These are phyloP conservation scores for Pythium chondricola DNA, from an alignment of 352 stramenopile species.

Conservation along the genomic window DNA sequence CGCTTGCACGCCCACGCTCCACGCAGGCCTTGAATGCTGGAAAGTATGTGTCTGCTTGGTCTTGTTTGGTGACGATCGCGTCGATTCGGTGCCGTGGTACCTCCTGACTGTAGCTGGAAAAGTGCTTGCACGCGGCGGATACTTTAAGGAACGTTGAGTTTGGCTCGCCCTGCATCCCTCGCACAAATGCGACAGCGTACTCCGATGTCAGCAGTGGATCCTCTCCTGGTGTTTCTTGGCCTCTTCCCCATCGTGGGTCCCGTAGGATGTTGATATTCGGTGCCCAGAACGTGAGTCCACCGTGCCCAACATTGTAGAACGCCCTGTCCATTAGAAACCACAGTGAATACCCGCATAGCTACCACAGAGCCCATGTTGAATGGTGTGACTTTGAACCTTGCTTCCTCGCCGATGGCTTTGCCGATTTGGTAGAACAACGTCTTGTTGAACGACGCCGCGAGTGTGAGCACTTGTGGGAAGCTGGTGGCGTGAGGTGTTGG, in stretches of 20 bases:
- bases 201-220: constrained; percentile 83
- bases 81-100: constrained; percentile 80
- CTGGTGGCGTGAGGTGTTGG: constrained; percentile 70
- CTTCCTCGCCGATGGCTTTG: constrained; percentile 77
- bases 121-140: constrained; percentile 91
- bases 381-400: too few relatives aligned
- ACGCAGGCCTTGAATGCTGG: constrained; percentile 81
- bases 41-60: constrained; percentile 90
- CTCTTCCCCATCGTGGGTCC: constrained; percentile 89
- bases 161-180: constrained; percentile 69
- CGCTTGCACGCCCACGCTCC: constrained; percentile 58
- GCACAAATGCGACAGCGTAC: constrained; percentile 84
- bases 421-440: constrained; percentile 77
- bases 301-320: constrained; percentile 71
- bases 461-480: constrained; percentile 83
- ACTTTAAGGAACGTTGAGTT: constrained; percentile 54
- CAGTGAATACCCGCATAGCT: too few relatives aligned
- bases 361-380: too few relatives aligned
- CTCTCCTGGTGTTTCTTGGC: constrained; percentile 88
- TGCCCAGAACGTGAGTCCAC: constrained; percentile 89
- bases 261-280: constrained; percentile 93
- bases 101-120: constrained; percentile 86
- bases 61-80: constrained; percentile 79
- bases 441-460: constrained; percentile 83
- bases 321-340: too few relatives aligned